Percentiles rank a stretch among this genome's conserved stretches.
phyloP scores from a whole-genome alignment of 164 flowering plant species.

The Aristolochia fimbriata region DNA sequence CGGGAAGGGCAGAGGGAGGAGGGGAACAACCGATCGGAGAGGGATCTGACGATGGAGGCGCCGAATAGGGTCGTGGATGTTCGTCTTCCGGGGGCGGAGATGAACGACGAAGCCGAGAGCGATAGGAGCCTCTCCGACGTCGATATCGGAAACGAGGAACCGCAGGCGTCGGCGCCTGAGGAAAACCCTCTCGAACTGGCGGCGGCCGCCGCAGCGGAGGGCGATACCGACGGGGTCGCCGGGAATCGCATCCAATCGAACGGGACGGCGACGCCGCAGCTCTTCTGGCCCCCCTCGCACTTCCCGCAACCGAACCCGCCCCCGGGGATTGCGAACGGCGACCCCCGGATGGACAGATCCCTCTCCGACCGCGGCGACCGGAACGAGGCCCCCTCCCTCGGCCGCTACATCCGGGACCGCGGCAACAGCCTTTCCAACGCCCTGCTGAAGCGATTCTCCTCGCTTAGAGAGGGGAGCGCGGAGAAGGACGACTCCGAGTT shows the following conservation, averaged over 20 bases:
- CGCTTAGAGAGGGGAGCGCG: constrained; percentile 20
- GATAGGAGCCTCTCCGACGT: neutral
- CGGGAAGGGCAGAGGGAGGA: neutral
- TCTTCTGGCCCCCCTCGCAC: constrained; percentile 24
- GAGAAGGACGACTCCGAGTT: constrained; percentile 13
- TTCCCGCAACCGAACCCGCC: constrained; percentile 54
- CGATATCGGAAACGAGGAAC: constrained; percentile 4
- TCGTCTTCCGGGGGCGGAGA: neutral
- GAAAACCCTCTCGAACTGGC: neutral
- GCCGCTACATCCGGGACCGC: constrained; percentile 48
- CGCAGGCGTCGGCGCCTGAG: neutral
- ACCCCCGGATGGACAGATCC: constrained; percentile 13
- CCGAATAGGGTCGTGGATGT: no score
- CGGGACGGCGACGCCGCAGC: neutral
- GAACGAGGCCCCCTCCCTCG: constrained; percentile 37
- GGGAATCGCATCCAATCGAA: neutral
- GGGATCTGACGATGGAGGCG: neutral
- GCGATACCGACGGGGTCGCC: neutral
- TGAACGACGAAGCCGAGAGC: neutral
- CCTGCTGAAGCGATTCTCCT: constrained; percentile 35
- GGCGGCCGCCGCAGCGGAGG: neutral
- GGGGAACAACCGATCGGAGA: neutral
- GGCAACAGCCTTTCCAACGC: constrained; percentile 56
- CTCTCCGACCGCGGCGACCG: constrained; percentile 5
- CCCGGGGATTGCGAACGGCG: constrained; percentile 15